Base-by-base conservation (phyloP, 2,329 filamentous ascomycete species). In the Coccinonectria pachysandricola region DNA sequence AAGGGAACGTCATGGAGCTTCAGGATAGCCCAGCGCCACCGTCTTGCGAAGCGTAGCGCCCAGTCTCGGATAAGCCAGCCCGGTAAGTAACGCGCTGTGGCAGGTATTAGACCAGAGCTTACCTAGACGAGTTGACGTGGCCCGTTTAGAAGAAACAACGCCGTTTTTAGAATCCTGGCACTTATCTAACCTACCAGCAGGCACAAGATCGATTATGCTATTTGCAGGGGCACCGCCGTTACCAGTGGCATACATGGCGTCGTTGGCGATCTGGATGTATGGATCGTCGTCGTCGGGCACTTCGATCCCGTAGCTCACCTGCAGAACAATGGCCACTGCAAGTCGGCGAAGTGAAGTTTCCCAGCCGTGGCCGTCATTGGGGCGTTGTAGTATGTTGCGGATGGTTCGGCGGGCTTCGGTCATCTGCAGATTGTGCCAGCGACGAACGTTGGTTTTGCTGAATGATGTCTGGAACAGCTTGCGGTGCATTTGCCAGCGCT, bases 141-240 rank as follows among this genome's bases (percentile, higher is more conserved):
- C n/a, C n/a, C n/a, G n/a, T n/a, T n/a, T n/a, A n/a, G n/a, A n/a
- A n/a, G n/a, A n/a, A n/a, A n/a, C n/a, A n/a, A n/a, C n/a, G n/a
- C n/a, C n/a, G n/a, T n/a, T n/a, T n/a, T n/a, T n/a, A n/a, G n/a
- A n/a, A n/a, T n/a, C n/a, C n/a, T n/a, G n/a, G n/a, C n/a, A n/a
- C n/a, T n/a, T n/a, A 11, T 14, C 12, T 8, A 12, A 23, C 40
- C 28, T 41, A 53, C 49, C 46, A 9, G 36, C 24, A 3, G 64
- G 65, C 24, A 66, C 57, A 26, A 64, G 44, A 35, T 68, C 65
- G 21, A 66, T 56, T 12, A 65, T 36, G 22, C 46, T 50, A 31
- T 45, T 43, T 12, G 43, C 48, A 7, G 46, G 48, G 19, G 47
- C 42, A 17, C 48, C 48, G 9, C 48, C 48, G 17, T 50, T 50